Evolutionary conservation across 176 grass and related monocot genomes (phyloP).

Genomic region (Alloteropsis semialata): DNA sequence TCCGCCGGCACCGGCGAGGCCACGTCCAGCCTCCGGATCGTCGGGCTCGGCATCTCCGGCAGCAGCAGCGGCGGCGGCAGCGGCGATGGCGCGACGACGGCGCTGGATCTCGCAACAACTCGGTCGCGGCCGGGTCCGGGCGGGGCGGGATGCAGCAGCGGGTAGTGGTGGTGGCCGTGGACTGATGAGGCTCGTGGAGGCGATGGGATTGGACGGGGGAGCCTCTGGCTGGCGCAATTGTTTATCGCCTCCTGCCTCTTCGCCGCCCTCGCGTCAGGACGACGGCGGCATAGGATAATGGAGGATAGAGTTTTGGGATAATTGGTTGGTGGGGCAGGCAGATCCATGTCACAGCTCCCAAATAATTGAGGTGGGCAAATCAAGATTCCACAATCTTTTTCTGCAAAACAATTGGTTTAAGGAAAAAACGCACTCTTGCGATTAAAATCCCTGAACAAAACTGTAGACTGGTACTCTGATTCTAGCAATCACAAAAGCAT

Average conservation of each 20-base stretch:
- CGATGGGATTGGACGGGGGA: not conserved
- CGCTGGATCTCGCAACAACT: slow-evolving; percentile 38
- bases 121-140: not conserved
- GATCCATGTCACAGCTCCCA: slow-evolving; percentile 39
- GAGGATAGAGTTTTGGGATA: slow-evolving; percentile 30
- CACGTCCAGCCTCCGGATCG: slow-evolving; percentile 78
- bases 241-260: slow-evolving; percentile 18
- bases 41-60: slow-evolving; percentile 40
- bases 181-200: slow-evolving; percentile 11
- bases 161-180: slow-evolving; percentile 1
- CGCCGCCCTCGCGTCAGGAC: slow-evolving; percentile 15
- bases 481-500: not conserved
- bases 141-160: not conserved
- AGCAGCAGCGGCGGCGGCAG: slow-evolving; percentile 8
- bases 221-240: slow-evolving; percentile 24
- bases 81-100: slow-evolving; percentile 23
- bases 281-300: slow-evolving; percentile 33
- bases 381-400: not conserved
- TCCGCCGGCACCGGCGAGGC: slow-evolving; percentile 80
- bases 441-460: not conserved
- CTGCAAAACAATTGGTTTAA: not conserved
- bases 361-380: slow-evolving; percentile 17
- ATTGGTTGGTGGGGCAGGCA: slow-evolving; percentile 46
- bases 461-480: not conserved
- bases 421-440: not conserved